A percentile compares a stretch with the other conserved stretches of the same genome.
phyloP scores from a whole-genome alignment of 2,329 filamentous ascomycete species.

The Colletotrichum spinosum region DNA sequence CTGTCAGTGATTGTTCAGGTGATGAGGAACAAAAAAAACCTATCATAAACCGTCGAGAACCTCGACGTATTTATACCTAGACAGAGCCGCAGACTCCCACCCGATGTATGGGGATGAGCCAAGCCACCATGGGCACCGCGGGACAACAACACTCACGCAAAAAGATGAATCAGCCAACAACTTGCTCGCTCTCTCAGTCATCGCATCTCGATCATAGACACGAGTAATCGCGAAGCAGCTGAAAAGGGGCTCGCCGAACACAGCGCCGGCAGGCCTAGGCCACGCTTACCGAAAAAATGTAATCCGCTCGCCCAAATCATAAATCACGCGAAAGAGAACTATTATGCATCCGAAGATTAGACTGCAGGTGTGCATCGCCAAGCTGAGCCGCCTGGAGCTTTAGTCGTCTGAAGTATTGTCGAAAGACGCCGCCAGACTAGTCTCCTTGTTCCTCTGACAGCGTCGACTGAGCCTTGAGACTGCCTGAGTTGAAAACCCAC shows the following conservation, averaged over 20 bases:
- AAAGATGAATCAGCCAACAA: no score
- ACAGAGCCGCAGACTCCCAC: no score
- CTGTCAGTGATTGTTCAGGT: no score
- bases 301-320: neutral
- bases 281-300: neutral
- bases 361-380: neutral
- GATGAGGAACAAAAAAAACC: neutral
- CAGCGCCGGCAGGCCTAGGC: neutral
- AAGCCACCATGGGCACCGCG: no score
- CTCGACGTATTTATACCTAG: no score
- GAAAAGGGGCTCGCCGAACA: no score
- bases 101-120: no score
- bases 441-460: neutral
- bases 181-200: no score
- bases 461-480: neutral
- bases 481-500: neutral
- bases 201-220: no score
- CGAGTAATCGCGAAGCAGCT: no score
- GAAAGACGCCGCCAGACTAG: neutral
- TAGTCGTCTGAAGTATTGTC: conserved; percentile 5
- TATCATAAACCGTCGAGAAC: no score
- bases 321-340: neutral
- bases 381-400: conserved; percentile 8
- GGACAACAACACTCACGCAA: no score
- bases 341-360: neutral